phyloP scores from a whole-genome alignment of 148 eudicot species.

The Persicaria tinctoria region DNA sequence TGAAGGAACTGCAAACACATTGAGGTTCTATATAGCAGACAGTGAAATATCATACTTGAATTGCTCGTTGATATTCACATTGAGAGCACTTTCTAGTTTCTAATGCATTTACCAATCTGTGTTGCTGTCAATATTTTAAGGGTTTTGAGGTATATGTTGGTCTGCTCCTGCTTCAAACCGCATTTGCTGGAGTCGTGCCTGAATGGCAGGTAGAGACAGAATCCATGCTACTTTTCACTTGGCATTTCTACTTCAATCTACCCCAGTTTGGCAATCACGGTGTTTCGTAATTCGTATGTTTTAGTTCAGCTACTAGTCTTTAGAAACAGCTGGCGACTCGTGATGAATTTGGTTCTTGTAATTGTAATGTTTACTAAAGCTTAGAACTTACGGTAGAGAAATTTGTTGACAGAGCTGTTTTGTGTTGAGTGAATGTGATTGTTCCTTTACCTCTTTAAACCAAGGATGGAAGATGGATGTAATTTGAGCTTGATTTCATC shows the following conservation, averaged over 20 bases:
- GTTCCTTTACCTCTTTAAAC: background rate
- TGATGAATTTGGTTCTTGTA: background rate
- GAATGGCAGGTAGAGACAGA: constrained; percentile 41
- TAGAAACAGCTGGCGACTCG: background rate
- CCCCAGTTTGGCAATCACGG: background rate
- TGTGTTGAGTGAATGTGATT: background rate
- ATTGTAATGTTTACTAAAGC: background rate
- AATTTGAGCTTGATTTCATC: background rate
- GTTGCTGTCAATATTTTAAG: constrained; percentile 16
- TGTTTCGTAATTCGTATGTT: background rate
- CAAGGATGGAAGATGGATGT: background rate
- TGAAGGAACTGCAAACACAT: background rate
- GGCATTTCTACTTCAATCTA: background rate
- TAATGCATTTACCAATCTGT: background rate
- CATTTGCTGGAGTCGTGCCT: constrained; percentile 39
- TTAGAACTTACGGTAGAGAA: background rate
- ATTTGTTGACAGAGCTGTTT: background rate
- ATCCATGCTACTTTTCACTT: background rate
- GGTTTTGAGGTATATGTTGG: constrained; percentile 56
- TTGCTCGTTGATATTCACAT: background rate
- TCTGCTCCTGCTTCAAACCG: constrained; percentile 31
- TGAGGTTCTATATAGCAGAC: background rate
- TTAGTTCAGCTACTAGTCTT: background rate
- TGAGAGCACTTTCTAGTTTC: background rate
- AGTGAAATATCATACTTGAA: background rate